Base-by-base conservation (phyloP, 1,284 basidiomycete genomes). In the Tilletia indica region DNA sequence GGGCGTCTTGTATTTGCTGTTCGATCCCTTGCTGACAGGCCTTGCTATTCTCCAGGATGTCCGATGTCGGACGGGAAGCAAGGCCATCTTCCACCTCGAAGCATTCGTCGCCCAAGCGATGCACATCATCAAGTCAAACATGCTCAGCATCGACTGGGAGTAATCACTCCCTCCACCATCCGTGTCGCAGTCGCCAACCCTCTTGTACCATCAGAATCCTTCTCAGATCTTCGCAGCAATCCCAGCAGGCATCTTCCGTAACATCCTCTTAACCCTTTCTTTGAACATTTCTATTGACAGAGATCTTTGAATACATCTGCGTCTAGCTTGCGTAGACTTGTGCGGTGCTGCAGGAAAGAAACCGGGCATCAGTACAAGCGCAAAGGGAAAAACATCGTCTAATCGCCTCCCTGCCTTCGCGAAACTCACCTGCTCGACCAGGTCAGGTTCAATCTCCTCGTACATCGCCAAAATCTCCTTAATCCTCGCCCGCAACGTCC, bases 31-130 rank as follows among this genome's bases (percentile, higher is more conserved):
- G 42, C 42, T 45, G 9, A 45, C 14, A 8, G 25, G 21, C 16
- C 5, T 21, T 73, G 6, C 49, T 64, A 19, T 6, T 69, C 48
- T 70, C 16, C 19, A 96, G 93, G 81, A 83, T 61, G 70, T 82
- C 19, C 76, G 82, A 5, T 77, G 75, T 11, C 71, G 79, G n/a
- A 77, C 78, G 3, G 82, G 82, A 0, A 74, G 71, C 67, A 83
- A 83, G 70, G 76, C 78, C 36, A 83, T 82, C 67, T 83, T 84
- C 70, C 83, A 84, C 67, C 72, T 84, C 9, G 83, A 84, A 70
- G 83, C 82, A 12, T 84, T 84, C 58, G 83, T 82, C 5, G 82
- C 80, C 2, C 73, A 77, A 31, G 83, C 83, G 51, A 84, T 84
- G 83, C 61, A 64, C 61, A 64, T 64, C 61, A 64, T 64, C 61